Evolutionary conservation across 2,329 filamentous ascomycete genomes (phyloP).

Genomic region (Helminthosporium solani): DNA sequence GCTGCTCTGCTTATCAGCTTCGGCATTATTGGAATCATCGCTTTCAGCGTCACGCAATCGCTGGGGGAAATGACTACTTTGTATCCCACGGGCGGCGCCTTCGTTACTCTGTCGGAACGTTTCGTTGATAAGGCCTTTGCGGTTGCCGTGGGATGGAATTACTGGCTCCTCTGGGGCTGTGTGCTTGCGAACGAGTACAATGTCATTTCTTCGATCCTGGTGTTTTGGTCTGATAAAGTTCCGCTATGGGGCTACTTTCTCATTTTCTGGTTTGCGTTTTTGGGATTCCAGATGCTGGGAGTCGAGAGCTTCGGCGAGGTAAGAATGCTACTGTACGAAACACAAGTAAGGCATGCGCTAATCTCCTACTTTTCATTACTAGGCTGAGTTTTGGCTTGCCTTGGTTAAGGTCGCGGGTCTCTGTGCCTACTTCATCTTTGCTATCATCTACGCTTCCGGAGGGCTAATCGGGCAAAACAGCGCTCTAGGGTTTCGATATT

Average conservation of each 20-base stretch:
- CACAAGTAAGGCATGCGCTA: too few species aligned
- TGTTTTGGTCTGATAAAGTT: conserved; percentile 61
- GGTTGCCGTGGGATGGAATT: conserved; percentile 35
- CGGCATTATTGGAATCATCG: conserved; percentile 68
- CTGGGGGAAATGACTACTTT: conserved; percentile 73
- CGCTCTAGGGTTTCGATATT: conserved; percentile 40
- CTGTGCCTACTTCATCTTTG: conserved; percentile 44
- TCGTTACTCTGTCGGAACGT: conserved; percentile 41
- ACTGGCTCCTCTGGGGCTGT: conserved; percentile 60
- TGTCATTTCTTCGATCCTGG: conserved; percentile 64
- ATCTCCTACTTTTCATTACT: too few species aligned
- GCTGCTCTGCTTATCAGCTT: conserved; percentile 74
- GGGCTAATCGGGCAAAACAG: conserved; percentile 34
- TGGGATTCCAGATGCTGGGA: conserved; percentile 44
- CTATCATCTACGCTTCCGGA: conserved; percentile 42
- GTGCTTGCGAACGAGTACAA: conserved; percentile 73
- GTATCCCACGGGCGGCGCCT: conserved; percentile 67
- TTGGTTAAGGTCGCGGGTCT: conserved; percentile 43
- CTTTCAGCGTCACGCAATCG: conserved; percentile 66
- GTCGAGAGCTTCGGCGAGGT: conserved; percentile 45
- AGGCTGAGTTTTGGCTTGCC: conserved; percentile 46
- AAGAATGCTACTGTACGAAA: too few species aligned
- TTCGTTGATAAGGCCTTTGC: conserved; percentile 14
- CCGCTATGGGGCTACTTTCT: conserved; percentile 45
- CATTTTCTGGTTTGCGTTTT: conserved; percentile 45